phyloP scores from a whole-genome alignment of 495 filamentous ascomycete species.

The Cairneyella variabilis region DNA sequence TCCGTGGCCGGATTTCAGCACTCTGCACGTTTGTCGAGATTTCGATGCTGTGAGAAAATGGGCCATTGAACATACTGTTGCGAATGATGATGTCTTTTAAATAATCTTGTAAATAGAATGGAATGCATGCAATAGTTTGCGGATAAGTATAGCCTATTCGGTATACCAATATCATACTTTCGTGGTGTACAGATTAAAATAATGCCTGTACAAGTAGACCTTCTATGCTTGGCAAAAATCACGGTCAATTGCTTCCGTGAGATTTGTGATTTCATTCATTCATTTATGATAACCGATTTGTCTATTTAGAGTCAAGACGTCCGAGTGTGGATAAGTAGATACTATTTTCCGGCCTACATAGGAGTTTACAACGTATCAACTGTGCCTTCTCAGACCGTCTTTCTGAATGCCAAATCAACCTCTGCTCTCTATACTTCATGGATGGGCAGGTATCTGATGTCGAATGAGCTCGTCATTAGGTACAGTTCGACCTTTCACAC shows the following conservation, averaged over 20 bases:
- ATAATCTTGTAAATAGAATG: not conserved
- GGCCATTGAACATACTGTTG: slow-evolving; percentile 41
- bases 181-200: too few species aligned
- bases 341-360: not conserved
- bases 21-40: slow-evolving; percentile 42
- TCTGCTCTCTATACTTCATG: not conserved
- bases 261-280: too few species aligned
- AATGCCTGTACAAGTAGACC: too few species aligned
- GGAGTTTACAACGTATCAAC: not conserved
- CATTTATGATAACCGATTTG: too few species aligned
- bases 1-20: slow-evolving; percentile 42
- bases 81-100: slow-evolving; percentile 28
- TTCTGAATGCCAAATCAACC: not conserved
- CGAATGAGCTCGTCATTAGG: not conserved
- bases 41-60: slow-evolving; percentile 41
- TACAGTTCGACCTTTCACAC: not conserved
- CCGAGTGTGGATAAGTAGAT: not conserved
- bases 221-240: too few species aligned
- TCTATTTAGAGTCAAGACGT: too few species aligned
- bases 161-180: too few species aligned
- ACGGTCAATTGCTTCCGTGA: too few species aligned
- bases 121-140: not conserved
- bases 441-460: not conserved
- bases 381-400: not conserved
- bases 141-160: too few species aligned